Percentiles rank a stretch among this genome's conserved stretches.
Conservation (phyloP, 257 asterid species). For the Capsicum rhomboideum region DNA sequence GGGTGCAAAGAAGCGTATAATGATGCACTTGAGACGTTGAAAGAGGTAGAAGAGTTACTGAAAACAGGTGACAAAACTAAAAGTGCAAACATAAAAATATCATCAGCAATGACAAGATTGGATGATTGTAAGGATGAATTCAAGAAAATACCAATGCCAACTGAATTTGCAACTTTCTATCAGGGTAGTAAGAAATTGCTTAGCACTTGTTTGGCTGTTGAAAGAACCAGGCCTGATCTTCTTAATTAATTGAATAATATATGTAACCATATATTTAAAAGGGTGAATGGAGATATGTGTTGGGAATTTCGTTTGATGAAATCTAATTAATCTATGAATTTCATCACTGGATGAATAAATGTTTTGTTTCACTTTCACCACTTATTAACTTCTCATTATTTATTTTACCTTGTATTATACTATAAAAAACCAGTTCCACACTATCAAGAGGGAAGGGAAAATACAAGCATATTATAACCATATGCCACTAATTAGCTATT, state of each 20-base stretch:
- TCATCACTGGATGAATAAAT: background rate
- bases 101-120: background rate
- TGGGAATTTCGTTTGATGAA: background rate
- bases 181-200: background rate
- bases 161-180: background rate
- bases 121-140: background rate
- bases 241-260: background rate
- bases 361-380: background rate
- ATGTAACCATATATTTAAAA: background rate
- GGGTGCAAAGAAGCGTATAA: background rate
- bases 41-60: background rate
- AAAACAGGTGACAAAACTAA: background rate
- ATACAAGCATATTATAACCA: background rate
- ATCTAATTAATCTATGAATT: background rate
- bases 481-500: background rate
- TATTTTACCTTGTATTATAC: background rate
- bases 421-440: background rate
- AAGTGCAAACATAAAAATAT: background rate
- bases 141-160: background rate
- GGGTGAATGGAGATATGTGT: background rate
- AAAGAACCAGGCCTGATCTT: slow-evolving; percentile 3
- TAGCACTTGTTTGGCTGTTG: slow-evolving; percentile 11
- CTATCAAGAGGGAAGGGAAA: background rate
- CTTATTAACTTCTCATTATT: background rate
- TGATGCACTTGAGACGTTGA: background rate